Conservation (phyloP, 148 eudicot species). For the Beta vulgaris region DNA sequence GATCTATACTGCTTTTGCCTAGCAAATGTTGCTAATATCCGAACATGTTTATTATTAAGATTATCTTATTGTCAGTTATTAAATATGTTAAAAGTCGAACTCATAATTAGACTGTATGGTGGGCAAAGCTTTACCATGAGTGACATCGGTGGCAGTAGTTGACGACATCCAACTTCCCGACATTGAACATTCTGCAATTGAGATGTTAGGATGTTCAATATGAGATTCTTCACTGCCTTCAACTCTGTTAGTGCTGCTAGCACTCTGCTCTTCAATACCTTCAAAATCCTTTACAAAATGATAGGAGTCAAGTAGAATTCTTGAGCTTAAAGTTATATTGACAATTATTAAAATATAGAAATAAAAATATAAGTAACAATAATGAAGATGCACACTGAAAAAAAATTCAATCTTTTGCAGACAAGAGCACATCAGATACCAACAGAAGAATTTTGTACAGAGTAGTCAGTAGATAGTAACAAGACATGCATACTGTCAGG, state of each 20-base stretch:
- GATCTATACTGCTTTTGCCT: neutral
- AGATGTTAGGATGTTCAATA: constrained; percentile 24
- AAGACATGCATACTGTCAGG: too few species aligned
- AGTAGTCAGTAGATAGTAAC: neutral
- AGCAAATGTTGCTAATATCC: neutral
- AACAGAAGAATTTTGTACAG: neutral
- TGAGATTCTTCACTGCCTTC: constrained; percentile 33
- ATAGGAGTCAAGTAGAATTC: neutral
- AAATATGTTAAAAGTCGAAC: neutral
- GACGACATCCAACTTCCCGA: constrained; percentile 62
- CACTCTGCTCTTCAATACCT: constrained; percentile 38
- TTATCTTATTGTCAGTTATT: neutral
- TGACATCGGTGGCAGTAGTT: constrained; percentile 33
- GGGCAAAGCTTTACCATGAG: constrained; percentile 26
- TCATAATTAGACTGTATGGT: neutral
- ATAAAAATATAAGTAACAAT: neutral
- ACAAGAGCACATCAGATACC: neutral
- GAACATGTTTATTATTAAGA: neutral
- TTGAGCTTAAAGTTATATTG: neutral
- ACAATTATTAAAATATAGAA: too few species aligned
- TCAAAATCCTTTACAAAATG: constrained; percentile 40
- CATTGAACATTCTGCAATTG: constrained; percentile 52
- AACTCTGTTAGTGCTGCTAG: constrained; percentile 29
- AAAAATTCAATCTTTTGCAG: neutral
- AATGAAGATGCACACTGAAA: neutral